These are phyloP conservation scores for Benincasa hispida DNA, from an alignment of 306 rosid species.

Conservation along the genomic window DNA sequence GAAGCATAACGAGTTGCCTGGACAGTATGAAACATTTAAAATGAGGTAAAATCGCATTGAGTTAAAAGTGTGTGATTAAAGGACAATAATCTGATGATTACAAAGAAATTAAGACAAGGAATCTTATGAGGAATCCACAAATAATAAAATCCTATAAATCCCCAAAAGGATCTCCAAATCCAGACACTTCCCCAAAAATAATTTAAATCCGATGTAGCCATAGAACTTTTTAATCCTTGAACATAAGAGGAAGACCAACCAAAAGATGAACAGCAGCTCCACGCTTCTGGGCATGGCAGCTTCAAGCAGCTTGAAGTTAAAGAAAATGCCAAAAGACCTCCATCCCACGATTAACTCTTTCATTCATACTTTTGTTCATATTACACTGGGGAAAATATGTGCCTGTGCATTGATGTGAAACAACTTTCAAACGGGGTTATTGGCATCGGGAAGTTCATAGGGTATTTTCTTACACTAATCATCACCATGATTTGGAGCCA, in stretches of 20 bases:
- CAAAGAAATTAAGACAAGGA: neutral
- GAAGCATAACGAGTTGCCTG: neutral
- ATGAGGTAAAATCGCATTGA: neutral
- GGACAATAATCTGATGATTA: neutral
- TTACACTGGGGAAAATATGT: neutral
- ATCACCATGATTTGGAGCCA: neutral
- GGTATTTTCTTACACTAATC: neutral
- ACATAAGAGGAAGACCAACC: neutral
- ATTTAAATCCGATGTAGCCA: neutral
- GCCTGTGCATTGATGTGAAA: neutral
- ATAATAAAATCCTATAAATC: neutral
- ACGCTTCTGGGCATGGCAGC: neutral
- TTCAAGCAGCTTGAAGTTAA: neutral
- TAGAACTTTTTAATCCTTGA: neutral
- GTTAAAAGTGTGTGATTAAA: neutral
- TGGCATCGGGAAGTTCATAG: neutral
- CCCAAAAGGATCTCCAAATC: neutral
- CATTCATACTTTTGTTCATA: neutral
- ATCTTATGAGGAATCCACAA: neutral
- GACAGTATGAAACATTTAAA: neutral
- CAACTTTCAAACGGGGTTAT: neutral
- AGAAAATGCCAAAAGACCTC: neutral
- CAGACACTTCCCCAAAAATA: neutral
- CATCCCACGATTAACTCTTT: neutral
- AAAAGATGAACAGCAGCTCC: neutral